A percentile compares a stretch with the other conserved stretches of the same genome.
Evolutionary conservation across 768 basidiomycete species (phyloP).

Genomic region (Mycena amicta): DNA sequence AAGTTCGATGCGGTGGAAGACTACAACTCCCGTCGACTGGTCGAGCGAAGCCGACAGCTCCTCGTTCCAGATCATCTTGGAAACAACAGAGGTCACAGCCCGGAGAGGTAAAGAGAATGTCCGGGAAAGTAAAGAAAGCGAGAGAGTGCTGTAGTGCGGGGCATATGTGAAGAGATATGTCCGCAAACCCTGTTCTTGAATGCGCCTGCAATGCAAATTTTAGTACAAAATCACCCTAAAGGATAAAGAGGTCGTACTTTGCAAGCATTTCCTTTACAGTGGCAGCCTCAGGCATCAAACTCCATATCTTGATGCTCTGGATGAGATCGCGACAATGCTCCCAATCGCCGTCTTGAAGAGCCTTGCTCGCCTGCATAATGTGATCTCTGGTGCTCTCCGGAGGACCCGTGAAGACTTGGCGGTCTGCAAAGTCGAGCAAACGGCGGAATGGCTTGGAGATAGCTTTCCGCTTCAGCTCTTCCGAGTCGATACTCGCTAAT

Average conservation of each 20-base stretch:
- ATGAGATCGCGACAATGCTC: constrained; percentile 92
- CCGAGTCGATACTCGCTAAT: constrained; percentile 90
- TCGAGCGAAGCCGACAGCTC: constrained; percentile 93
- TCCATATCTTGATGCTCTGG: constrained; percentile 97
- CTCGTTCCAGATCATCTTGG: constrained; percentile 99
- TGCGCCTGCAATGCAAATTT: constrained; percentile 64
- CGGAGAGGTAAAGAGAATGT: constrained; percentile 85
- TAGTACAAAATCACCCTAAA: constrained; percentile 11
- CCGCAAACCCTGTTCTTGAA: constrained; percentile 95
- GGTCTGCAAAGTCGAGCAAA: constrained; percentile 92
- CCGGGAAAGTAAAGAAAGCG: constrained; percentile 80
- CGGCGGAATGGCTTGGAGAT: constrained; percentile 98
- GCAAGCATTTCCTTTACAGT: constrained; percentile 94
- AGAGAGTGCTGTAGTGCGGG: constrained; percentile 88
- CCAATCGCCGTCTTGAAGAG: constrained; percentile 96
- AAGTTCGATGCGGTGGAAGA: constrained; percentile 91
- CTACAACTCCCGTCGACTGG: constrained; percentile 84
- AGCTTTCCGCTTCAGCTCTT: constrained; percentile 89
- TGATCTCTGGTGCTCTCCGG: constrained; percentile 99
- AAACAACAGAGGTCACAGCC: constrained; percentile 87
- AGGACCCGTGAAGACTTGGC: constrained; percentile 96
- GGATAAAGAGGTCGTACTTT: constrained; percentile 54
- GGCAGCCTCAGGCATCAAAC: constrained; percentile 86
- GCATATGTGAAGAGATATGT: constrained; percentile 99
- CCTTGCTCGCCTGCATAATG: constrained; percentile 98